These are phyloP conservation scores for Malus hybrid DNA, from an alignment of 331 rosid species.

Conservation along the genomic window DNA sequence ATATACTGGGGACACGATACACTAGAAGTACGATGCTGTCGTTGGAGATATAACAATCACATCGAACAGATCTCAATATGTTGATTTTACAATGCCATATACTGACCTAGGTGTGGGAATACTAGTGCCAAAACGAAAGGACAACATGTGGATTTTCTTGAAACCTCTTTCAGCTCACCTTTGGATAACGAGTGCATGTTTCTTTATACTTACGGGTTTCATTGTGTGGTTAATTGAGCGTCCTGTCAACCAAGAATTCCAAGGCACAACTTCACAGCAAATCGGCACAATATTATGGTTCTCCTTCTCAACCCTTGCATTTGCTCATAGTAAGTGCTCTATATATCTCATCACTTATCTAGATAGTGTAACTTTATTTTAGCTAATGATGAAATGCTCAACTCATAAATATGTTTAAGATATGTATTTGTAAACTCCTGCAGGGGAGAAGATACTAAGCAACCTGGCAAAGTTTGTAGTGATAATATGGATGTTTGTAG, in stretches of 20 bases:
- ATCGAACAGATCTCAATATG: conserved; percentile 2
- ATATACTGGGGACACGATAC: not conserved
- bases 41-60: conserved; percentile 14
- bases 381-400: not conserved
- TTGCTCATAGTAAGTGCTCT: conserved; percentile 13
- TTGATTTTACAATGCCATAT: conserved; percentile 16
- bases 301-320: conserved; percentile 18
- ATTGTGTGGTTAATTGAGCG: conserved; percentile 18
- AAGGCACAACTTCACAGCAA: conserved; percentile 9
- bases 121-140: not conserved
- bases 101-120: conserved; percentile 5
- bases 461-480: conserved; percentile 14
- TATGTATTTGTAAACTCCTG: not conserved
- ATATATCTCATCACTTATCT: not conserved
- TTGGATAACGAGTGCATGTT: conserved; percentile 8
- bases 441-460: conserved; percentile 12
- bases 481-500: conserved; percentile 10
- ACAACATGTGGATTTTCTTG: conserved; percentile 14
- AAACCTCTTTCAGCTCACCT: not conserved
- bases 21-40: conserved; percentile 3
- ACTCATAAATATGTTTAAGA: not conserved
- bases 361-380: too few relatives aligned
- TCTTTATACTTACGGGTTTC: conserved; percentile 12
- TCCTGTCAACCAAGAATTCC: conserved; percentile 11
- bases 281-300: conserved; percentile 2